Conservation (phyloP, 805 yeast genomes). For the Hanseniaspora hatyaiensis region DNA sequence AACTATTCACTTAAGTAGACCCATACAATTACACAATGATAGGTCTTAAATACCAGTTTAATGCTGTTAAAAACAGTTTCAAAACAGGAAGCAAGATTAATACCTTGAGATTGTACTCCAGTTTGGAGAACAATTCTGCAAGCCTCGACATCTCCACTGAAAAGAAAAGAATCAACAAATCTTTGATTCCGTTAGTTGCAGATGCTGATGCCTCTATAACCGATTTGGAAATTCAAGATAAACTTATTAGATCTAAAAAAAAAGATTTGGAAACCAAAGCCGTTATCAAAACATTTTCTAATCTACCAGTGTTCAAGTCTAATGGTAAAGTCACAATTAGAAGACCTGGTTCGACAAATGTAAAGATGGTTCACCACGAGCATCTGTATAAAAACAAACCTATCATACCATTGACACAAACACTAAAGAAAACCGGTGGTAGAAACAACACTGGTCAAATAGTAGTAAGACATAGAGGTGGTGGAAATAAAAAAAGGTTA, state of each 20-base stretch:
- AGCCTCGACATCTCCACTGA: neutral
- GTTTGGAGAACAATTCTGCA: neutral
- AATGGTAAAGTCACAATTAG: conserved; percentile 15
- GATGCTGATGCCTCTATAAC: conserved; percentile 4
- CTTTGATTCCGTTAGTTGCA: conserved; percentile 4
- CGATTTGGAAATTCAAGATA: conserved; percentile 11
- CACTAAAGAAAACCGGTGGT: conserved; percentile 67
- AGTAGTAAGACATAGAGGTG: conserved; percentile 91
- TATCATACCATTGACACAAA: conserved; percentile 56
- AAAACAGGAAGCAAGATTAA: neutral
- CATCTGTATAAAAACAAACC: conserved; percentile 83
- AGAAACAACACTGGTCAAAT: conserved; percentile 81
- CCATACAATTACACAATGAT: neutral
- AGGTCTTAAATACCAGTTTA: neutral
- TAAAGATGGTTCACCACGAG: conserved; percentile 36
- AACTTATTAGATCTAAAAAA: conserved; percentile 7
- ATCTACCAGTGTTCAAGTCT: conserved; percentile 5
- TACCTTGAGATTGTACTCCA: neutral
- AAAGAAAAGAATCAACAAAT: conserved; percentile 9
- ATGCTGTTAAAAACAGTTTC: neutral
- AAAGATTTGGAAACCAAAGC: conserved; percentile 13
- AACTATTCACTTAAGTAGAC: no score
- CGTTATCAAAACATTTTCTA: conserved; percentile 3
- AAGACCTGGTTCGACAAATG: conserved; percentile 43
- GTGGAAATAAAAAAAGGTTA: conserved; percentile 84